Evolutionary conservation across 2,329 filamentous ascomycete species (phyloP).

Genomic region (Chaetothyriales sp.): DNA sequence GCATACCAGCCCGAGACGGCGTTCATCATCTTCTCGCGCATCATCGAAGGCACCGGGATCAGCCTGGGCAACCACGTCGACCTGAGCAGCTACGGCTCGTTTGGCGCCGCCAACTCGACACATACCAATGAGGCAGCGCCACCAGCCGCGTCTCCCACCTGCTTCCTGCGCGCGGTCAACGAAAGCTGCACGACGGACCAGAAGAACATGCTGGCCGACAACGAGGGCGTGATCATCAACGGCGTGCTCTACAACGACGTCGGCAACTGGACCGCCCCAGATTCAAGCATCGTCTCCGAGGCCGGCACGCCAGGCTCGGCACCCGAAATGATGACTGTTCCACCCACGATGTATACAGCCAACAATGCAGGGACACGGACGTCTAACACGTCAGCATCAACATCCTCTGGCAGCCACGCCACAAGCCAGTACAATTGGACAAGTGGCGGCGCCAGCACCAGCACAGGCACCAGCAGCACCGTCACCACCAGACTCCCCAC

Average conservation of each 20-base stretch:
- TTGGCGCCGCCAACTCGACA: constrained; percentile 43
- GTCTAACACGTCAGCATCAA: neutral
- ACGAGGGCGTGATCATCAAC: constrained; percentile 43
- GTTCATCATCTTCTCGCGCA: constrained; percentile 38
- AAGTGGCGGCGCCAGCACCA: neutral
- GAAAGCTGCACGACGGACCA: constrained; percentile 40
- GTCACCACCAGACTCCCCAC: constrained; percentile 14
- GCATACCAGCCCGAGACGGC: constrained; percentile 39
- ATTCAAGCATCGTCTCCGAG: constrained; percentile 10
- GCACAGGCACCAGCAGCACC: neutral
- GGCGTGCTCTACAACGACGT: constrained; percentile 38
- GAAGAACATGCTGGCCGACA: constrained; percentile 31
- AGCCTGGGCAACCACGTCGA: constrained; percentile 36
- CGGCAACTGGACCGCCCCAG: constrained; percentile 24
- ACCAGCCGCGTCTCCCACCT: constrained; percentile 36
- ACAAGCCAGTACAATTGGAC: neutral
- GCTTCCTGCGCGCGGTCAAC: constrained; percentile 42
- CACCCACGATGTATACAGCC: constrained; percentile 1
- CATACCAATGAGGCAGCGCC: constrained; percentile 38
- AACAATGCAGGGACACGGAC: neutral
- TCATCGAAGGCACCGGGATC: constrained; percentile 36
- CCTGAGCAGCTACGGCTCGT: constrained; percentile 39
- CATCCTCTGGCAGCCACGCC: neutral
- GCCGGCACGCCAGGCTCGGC: constrained; percentile 19
- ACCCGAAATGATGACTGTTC: constrained; percentile 14